Base-by-base conservation (phyloP, 352 stramenopile species). In the Globisporangium recalcitrans region DNA sequence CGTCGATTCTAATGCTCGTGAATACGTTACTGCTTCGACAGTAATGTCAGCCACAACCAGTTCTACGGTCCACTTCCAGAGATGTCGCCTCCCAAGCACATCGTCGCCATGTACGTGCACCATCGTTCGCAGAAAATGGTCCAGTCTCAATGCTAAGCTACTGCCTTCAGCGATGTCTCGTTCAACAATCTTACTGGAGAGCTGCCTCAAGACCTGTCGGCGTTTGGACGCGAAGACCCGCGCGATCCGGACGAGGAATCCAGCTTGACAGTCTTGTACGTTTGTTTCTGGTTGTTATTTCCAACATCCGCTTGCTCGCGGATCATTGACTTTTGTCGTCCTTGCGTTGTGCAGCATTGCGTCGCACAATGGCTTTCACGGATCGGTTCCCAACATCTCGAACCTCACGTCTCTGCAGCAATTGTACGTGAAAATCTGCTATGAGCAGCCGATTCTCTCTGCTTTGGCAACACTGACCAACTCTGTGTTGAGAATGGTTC, bases 171-270 rank as follows among this genome's bases (percentile, higher is more conserved):
- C 34, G 80, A 90, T 62, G 21, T 88, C 5, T 87, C 81, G 3
- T 60, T 72, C 36, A 90, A 91, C 53, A 32, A 64, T 0, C 68
- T 89, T 4, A 65, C 72, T n/a, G 79, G 76, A 1, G 40, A 63
- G 0, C 64, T 89, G 11, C 77, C 78, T 9, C 3, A 32, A 16
- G 60, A 74, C 19, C n/a, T 89, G 19, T 61, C 70, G 6, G 34
- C 62, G 2, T 84, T 77, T 65, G 79, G 78, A 0, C 68, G 75
- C 32, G 68, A 80, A 56, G 73, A 89, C 31, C 74, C 72, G 13
- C 56, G 70, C n/a, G 73, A 91, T 46, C 76, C 78, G 3, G 67
- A 79, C 8, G 75, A 90, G 51, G 62, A 75, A 6, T 82, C 81
- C 0, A 52, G 69, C 34, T 36, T 87, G 27, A 19, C 71, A 52